Evolutionary conservation across 1,284 basidiomycete genomes (phyloP).

Genomic region (Pascua guehoae): DNA sequence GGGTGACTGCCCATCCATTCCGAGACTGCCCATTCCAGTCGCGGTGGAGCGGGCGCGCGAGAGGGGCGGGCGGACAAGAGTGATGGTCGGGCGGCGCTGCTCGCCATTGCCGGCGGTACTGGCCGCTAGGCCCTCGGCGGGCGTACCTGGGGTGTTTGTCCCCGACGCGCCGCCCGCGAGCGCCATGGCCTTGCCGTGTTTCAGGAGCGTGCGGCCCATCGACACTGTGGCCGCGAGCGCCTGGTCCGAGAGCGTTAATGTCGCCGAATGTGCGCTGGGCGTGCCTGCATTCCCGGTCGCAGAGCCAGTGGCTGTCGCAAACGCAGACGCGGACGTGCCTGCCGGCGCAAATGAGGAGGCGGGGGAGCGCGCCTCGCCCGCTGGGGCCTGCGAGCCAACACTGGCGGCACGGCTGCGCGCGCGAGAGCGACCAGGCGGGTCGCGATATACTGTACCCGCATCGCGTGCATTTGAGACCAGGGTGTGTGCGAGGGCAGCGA

Average conservation of each 20-base stretch:
- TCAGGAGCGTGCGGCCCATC: conserved; percentile 33
- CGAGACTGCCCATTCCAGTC: conserved; percentile 8
- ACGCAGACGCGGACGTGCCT: not conserved
- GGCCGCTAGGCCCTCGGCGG: not conserved
- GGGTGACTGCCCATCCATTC: conserved; percentile 13
- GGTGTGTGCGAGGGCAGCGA: conserved; percentile 65
- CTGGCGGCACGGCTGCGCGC: conserved; percentile 32
- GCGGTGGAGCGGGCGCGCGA: conserved; percentile 38
- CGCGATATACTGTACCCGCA: conserved; percentile 56
- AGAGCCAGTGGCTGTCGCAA: not conserved
- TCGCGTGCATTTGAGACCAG: conserved; percentile 71
- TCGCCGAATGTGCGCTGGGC: not conserved
- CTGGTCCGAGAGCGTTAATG: conserved; percentile 20
- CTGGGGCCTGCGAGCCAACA: conserved; percentile 47
- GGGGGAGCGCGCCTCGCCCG: not conserved
- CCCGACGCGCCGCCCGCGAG: conserved; percentile 14
- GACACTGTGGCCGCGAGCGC: conserved; percentile 37
- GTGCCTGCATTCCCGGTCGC: too few species aligned
- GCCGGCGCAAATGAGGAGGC: not conserved
- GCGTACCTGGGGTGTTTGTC: not conserved
- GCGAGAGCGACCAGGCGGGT: conserved; percentile 24
- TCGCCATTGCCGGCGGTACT: too few species aligned
- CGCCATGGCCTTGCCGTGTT: conserved; percentile 29
- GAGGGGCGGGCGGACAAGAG: conserved; percentile 41
- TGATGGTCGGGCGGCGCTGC: conserved; percentile 2